phyloP scores from a whole-genome alignment of 345 rosid species.

The Conringia planisiliqua region DNA sequence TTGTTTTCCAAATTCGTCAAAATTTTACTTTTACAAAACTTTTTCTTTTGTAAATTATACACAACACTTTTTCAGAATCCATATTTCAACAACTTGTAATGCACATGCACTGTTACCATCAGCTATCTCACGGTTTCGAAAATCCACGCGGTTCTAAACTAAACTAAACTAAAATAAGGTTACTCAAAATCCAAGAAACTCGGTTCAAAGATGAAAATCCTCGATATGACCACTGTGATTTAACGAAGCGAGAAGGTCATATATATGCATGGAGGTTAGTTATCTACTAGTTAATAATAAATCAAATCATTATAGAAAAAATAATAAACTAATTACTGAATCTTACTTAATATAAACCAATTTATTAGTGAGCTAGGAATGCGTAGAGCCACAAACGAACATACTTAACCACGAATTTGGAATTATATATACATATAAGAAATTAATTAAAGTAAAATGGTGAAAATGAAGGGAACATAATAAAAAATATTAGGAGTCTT shows the following conservation, averaged over 20 bases:
- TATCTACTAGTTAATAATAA: background rate
- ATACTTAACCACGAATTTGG: background rate
- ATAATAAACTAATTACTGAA: background rate
- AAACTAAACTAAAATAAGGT: background rate
- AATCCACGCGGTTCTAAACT: background rate
- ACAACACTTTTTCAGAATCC: background rate
- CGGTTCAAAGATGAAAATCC: background rate
- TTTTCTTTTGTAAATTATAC: background rate
- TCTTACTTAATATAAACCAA: background rate
- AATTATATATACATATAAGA: background rate
- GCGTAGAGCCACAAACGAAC: slow-evolving; percentile 1
- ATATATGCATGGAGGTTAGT: background rate
- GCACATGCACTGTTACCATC: background rate
- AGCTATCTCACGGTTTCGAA: background rate
- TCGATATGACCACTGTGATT: background rate
- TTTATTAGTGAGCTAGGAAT: background rate
- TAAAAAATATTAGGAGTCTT: slow-evolving; percentile 3
- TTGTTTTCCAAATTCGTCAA: background rate
- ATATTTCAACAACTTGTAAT: background rate
- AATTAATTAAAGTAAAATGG: background rate
- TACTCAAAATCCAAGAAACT: background rate
- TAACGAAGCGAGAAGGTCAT: background rate
- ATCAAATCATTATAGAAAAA: background rate
- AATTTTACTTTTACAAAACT: background rate
- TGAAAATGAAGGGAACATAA: slow-evolving; percentile 13